Evolutionary conservation across 495 filamentous ascomycete genomes (phyloP).

Genomic region (Daldinia childiae): DNA sequence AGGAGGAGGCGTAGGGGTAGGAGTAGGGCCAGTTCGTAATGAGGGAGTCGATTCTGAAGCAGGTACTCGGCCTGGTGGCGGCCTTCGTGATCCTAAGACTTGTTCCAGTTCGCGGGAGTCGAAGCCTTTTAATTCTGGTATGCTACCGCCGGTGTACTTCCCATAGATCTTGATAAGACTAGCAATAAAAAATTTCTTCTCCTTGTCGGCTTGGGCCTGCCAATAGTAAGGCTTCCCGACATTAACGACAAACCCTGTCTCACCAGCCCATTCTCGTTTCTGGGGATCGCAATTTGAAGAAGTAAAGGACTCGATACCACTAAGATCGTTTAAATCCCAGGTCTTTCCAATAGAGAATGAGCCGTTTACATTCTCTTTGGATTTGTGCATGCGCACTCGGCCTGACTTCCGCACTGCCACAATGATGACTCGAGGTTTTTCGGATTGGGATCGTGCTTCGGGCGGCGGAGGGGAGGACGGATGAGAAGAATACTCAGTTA

Average conservation of each 20-base stretch:
- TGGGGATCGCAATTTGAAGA: conserved; percentile 69
- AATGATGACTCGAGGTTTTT: conserved; percentile 90
- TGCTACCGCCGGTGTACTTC: conserved; percentile 91
- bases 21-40: conserved; percentile 30
- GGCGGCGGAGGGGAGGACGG: conserved; percentile 89
- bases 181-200: conserved; percentile 97
- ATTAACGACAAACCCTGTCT: conserved; percentile 85
- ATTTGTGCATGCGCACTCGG: conserved; percentile 94
- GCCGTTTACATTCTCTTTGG: conserved; percentile 91
- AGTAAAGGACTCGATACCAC: conserved; percentile 78
- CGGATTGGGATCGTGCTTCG: conserved; percentile 70
- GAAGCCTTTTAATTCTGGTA: conserved; percentile 84
- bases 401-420: conserved; percentile 92
- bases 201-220: conserved; percentile 89
- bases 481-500: conserved; percentile 83
- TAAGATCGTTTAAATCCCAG: conserved; percentile 91
- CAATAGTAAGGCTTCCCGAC: conserved; percentile 96
- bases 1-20: conserved; percentile 40
- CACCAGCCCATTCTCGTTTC: conserved; percentile 78
- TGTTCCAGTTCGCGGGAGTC: conserved; percentile 78
- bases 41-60: conserved; percentile 45
- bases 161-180: conserved; percentile 93
- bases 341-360: conserved; percentile 98
- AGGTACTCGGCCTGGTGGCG: conserved; percentile 47
- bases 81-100: conserved; percentile 62